Percentiles rank a stretch among this genome's conserved stretches.
These are phyloP conservation scores for Anisodus tanguticus DNA, from an alignment of 257 asterid species.

Conservation along the genomic window DNA sequence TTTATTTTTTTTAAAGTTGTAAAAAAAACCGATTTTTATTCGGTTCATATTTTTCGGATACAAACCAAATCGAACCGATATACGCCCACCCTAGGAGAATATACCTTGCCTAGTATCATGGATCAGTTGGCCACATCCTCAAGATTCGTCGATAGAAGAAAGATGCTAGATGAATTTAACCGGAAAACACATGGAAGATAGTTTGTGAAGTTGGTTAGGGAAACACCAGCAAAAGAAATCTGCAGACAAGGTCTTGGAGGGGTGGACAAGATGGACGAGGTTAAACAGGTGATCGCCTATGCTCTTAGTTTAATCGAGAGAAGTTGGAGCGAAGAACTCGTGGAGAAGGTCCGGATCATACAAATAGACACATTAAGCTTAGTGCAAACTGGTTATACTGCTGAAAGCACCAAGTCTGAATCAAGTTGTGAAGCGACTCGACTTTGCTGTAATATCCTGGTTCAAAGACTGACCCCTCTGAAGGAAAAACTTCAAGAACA, in stretches of 20 bases:
- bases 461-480: slow-evolving; percentile 56
- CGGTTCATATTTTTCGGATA: no score
- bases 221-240: no score
- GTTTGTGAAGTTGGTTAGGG: slow-evolving; percentile 74
- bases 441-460: slow-evolving; percentile 65
- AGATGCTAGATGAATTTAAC: slow-evolving; percentile 50
- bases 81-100: no score
- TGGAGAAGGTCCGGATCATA: slow-evolving; percentile 66
- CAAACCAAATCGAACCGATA: no score
- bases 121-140: slow-evolving; percentile 56
- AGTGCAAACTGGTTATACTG: slow-evolving; percentile 71
- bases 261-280: no score
- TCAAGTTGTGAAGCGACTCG: slow-evolving; percentile 78
- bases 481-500: slow-evolving; percentile 53
- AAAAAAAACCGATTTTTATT: no score
- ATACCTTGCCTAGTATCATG: slow-evolving; percentile 62
- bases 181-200: slow-evolving; percentile 46
- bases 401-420: slow-evolving; percentile 80
- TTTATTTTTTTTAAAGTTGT: no score
- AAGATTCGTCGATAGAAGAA: slow-evolving; percentile 41
- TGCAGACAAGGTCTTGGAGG: no score
- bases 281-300: slow-evolving; percentile 64
- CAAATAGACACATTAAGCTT: slow-evolving; percentile 75
- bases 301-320: slow-evolving; percentile 56
- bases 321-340: slow-evolving; percentile 52